Evolutionary conservation across 352 stramenopile species (phyloP), one percentile per base, ranked within the genome.

Genomic region (Aphanomyces cochlioides): DNA sequence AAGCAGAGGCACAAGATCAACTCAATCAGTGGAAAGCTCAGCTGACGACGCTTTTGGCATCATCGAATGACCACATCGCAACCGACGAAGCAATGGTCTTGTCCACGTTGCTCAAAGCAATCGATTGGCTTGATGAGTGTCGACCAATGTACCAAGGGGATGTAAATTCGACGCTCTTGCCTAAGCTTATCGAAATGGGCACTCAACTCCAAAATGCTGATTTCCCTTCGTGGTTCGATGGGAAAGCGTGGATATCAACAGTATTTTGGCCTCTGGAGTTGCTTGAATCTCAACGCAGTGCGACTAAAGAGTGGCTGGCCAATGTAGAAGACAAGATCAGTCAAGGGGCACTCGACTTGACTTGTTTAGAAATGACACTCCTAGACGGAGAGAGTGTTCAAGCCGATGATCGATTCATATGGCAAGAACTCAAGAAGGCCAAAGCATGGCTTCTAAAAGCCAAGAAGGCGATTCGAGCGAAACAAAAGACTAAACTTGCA

Each of bases 401-500:
- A 5, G 64, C 64, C 0, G 64, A 70, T 43, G 64, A 70, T 39
- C 64, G 64, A 45, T 66, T 87, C 53, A 78, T 96, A 17, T 78
- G 91, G 75, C 82, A 93, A 39, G 88, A 96, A 74, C 75, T 89
- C 7, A 93, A 88, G 73, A 88, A 88, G 47, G 83, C 83, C 0
- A 91, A 90, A 21, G 60, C 86, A 40, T 96, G 88, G 88, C 80
- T 96, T 0, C 78, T 80, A 0, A 96, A 96, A 73, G 61, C 92
- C 12, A 94, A 93, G 67, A 96, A 96, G 67, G 80, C 84, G 17
- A 67, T 93, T 37, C 89, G 88, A 41, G 75, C 77, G 47, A 61
- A 92, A n/a, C 83, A 89, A 60, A 84, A 78, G 7, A 93, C 92
- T 63, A 82, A 87, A 17, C 75, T 96, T 64, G 89, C 79, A 45